Evolutionary conservation across 1,284 basidiomycete genomes (phyloP).

Genomic region (Stereum hirsutum): DNA sequence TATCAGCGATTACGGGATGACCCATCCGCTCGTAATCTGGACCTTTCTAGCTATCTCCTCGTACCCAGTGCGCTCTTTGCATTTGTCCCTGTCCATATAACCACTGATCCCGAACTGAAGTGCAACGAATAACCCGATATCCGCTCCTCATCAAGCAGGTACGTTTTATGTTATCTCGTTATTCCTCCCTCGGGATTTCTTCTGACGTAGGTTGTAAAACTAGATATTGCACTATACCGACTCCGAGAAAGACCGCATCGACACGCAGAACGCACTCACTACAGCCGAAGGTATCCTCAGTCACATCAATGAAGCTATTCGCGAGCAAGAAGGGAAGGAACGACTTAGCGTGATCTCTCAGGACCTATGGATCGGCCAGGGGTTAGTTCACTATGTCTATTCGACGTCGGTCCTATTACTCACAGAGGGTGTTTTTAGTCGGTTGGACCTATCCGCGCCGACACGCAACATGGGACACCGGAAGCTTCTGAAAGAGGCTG

Average conservation of each 20-base stretch:
- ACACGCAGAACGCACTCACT: constrained; percentile 47
- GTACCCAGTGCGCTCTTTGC: constrained; percentile 68
- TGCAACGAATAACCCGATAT: constrained; percentile 94
- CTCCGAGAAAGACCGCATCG: constrained; percentile 42
- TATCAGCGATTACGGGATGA: constrained; percentile 60
- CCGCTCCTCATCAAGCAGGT: constrained; percentile 82
- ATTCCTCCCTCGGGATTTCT: background rate
- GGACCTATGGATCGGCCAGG: constrained; percentile 80
- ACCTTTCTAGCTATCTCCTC: constrained; percentile 85
- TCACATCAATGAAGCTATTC: constrained; percentile 84
- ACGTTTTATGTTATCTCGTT: constrained; percentile 14
- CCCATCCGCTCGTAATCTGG: constrained; percentile 72
- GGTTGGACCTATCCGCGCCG: constrained; percentile 84
- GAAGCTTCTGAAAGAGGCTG: constrained; percentile 72
- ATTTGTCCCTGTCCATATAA: background rate
- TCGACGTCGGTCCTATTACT: background rate
- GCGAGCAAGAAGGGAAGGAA: constrained; percentile 75
- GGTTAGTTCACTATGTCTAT: constrained; percentile 35
- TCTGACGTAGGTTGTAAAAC: background rate
- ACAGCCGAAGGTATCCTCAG: constrained; percentile 68
- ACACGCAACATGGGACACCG: constrained; percentile 76
- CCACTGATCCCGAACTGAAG: constrained; percentile 26
- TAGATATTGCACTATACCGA: constrained; percentile 80
- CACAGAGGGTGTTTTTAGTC: constrained; percentile 28
- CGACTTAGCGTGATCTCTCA: constrained; percentile 66